Conservation (phyloP, 2,329 filamentous ascomycete genomes). For the Nemania diffusa region DNA sequence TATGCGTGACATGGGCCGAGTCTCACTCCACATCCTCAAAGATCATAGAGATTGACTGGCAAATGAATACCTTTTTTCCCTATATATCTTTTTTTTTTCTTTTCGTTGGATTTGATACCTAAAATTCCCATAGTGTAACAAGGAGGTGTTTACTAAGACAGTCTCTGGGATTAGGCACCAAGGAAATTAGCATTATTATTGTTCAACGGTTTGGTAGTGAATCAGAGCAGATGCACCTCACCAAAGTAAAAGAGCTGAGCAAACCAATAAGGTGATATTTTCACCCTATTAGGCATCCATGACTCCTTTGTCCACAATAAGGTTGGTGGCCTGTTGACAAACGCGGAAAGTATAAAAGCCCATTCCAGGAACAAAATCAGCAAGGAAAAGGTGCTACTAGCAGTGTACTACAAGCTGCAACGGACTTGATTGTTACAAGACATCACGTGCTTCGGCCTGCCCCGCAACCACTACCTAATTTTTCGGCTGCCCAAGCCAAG, state of each 20-base stretch:
- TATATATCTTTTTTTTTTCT: background rate
- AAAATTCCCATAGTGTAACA: background rate
- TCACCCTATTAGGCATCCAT: slow-evolving; percentile 33
- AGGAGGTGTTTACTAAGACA: background rate
- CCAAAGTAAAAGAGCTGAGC: background rate
- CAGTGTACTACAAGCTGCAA: background rate
- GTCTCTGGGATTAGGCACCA: slow-evolving; percentile 28
- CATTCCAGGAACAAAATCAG: slow-evolving; percentile 23
- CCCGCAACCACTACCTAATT: slow-evolving; percentile 48
- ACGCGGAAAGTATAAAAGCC: slow-evolving; percentile 23
- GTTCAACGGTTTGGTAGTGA: background rate
- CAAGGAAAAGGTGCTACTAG: background rate
- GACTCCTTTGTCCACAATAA: background rate
- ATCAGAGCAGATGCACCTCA: background rate
- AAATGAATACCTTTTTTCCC: too few species aligned
- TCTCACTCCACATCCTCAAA: slow-evolving; percentile 5
- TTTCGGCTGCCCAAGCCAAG: slow-evolving; percentile 46
- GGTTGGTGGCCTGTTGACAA: slow-evolving; percentile 9
- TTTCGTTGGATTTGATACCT: slow-evolving; percentile 9
- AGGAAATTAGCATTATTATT: slow-evolving; percentile 24
- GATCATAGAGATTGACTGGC: background rate
- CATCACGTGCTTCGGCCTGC: slow-evolving; percentile 45
- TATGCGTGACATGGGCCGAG: slow-evolving; percentile 7
- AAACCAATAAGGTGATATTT: slow-evolving; percentile 16
- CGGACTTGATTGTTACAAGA: slow-evolving; percentile 11